Conservation (phyloP, 345 rosid genomes). For the Populus nigra region DNA sequence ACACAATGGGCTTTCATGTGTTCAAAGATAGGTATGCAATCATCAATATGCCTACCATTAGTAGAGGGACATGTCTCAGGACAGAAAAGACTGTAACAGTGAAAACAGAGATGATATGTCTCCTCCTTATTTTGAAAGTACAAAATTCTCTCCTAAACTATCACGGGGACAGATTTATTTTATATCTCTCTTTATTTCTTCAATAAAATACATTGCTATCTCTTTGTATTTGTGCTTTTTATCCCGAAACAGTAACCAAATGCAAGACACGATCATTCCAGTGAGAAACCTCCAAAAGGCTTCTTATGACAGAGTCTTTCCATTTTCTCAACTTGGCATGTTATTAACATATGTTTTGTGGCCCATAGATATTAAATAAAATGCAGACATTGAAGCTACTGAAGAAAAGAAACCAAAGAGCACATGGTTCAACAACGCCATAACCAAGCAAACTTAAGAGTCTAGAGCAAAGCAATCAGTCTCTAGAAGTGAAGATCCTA, state of each 20-base stretch:
- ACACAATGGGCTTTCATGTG: conserved; percentile 61
- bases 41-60: conserved; percentile 70
- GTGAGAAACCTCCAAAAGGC: conserved; percentile 79
- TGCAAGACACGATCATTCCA: conserved; percentile 58
- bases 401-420: neutral
- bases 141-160: too few relatives aligned
- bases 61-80: conserved; percentile 17
- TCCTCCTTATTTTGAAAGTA: too few relatives aligned
- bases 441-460: neutral
- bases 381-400: neutral
- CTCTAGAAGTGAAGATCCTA: conserved; percentile 17
- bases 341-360: neutral
- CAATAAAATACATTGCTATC: too few relatives aligned
- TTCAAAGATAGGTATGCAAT: conserved; percentile 64
- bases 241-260: too few relatives aligned
- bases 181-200: too few relatives aligned
- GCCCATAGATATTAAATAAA: neutral
- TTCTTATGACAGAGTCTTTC: conserved; percentile 51
- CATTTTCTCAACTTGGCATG: conserved; percentile 57
- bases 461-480: neutral
- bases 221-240: too few relatives aligned
- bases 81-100: too few relatives aligned
- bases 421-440: neutral
- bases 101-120: too few relatives aligned
- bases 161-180: too few relatives aligned